Evolutionary conservation across 2,329 filamentous ascomycete species (phyloP), one percentile per base, ranked within the genome.

Genomic region (Rhynchosporium agropyri): DNA sequence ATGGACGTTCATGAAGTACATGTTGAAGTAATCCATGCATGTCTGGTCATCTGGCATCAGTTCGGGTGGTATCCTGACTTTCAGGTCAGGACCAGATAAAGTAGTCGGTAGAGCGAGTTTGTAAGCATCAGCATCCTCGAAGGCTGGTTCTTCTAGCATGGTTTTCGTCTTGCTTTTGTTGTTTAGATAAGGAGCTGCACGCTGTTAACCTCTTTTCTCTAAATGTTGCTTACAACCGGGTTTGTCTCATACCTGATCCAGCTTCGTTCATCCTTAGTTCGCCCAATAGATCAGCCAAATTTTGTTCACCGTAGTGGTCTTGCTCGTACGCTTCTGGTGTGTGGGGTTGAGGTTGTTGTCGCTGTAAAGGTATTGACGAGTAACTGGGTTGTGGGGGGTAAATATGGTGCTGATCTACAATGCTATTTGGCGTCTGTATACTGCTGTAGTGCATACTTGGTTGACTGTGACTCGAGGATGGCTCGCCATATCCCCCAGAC

Each of bases 11-110:
- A 83, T 80, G 76, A 98, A 98, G 75, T 92, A 98, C 49, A 96
- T 89, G 45, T 95, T 87, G 74, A 98, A 96, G 74, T 95, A 96
- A 42, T 90, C 84, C 73, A 92, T 79, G 4, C 89, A 88, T 42
- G 91, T 91, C 50, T 91, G 88, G 38, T 97, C 92, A 36, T 89
- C 84, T 0, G 94, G 94, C 92, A 98, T 97, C 72, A 98, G 83
- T 71, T 96, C 92, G 0, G 90, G 91, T 0, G 94, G 95, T 65
- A 98, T 97, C 42, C 92, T 86, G 63, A 97, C 89, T 63, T 89
- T 92, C 28, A 87, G 82, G 56, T 92, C 92, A 7, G 90, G 84
- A 8, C 87, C 85, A 6, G 84, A 83, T 15, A 84, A 83, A 40
- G 89, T 83, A 12, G 86, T 84, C 40, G 91, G 92, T 8, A 96